These are phyloP conservation scores for Eimeria maxima DNA, from an alignment of 169 alveolate species.

Conservation along the genomic window DNA sequence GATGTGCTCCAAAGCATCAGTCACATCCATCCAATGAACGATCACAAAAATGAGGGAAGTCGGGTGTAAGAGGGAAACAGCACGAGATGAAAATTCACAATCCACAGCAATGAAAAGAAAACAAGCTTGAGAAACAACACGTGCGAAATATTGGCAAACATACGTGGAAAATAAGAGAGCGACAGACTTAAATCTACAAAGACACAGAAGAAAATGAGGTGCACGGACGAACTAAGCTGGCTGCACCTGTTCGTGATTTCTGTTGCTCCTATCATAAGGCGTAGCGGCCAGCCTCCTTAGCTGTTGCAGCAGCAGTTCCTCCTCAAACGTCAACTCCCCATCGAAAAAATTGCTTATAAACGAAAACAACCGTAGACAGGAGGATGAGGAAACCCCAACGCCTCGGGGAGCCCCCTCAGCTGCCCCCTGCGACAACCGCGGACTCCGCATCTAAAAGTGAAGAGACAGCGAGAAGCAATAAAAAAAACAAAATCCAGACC, in stretches of 20 bases:
- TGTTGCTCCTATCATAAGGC: constrained; percentile 11
- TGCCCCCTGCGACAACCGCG: constrained; percentile 1
- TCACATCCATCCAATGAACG: no score
- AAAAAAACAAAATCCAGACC: background rate
- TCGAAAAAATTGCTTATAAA: constrained; percentile 26
- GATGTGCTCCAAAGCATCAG: no score
- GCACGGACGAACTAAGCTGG: background rate
- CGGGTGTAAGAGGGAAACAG: no score
- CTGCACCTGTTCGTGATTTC: constrained; percentile 6
- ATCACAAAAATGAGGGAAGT: no score
- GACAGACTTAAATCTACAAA: background rate
- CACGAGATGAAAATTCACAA: no score
- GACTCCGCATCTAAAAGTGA: background rate
- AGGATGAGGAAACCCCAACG: constrained; percentile 29
- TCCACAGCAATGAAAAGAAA: background rate
- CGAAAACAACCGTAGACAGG: constrained; percentile 32
- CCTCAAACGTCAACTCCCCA: constrained; percentile 46
- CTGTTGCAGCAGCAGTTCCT: constrained; percentile 30
- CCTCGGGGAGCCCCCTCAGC: constrained; percentile 34
- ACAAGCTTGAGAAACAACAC: no score
- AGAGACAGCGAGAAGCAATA: background rate
- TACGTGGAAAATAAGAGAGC: background rate
- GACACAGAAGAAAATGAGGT: background rate
- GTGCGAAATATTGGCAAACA: no score
- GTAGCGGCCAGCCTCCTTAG: constrained; percentile 16